These are phyloP conservation scores for Pezicula neosporulosa DNA, from an alignment of 2,329 filamentous ascomycete species.

Conservation along the genomic window DNA sequence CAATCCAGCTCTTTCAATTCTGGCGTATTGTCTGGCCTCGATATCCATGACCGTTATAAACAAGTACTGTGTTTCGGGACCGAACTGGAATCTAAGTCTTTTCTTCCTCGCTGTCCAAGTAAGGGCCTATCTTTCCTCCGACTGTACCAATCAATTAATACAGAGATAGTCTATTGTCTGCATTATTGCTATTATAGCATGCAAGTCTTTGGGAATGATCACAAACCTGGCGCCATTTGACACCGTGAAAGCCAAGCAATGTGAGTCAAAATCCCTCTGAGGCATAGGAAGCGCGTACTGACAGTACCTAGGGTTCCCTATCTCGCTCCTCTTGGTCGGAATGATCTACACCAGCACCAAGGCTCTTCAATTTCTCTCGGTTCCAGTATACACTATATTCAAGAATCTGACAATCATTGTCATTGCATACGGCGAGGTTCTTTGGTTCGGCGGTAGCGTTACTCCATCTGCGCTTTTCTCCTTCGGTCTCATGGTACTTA, in stretches of 20 bases:
- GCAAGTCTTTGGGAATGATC: constrained; percentile 80
- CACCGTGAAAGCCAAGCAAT: constrained; percentile 84
- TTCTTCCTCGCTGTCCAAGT: constrained; percentile 93
- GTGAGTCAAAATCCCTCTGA: constrained; percentile 38
- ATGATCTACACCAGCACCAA: constrained; percentile 99
- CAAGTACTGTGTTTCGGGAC: constrained; percentile 94
- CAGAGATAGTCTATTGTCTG: constrained; percentile 76
- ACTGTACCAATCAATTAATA: not conserved
- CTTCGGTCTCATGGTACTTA: constrained; percentile 94
- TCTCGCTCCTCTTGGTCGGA: constrained; percentile 90
- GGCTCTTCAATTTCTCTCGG: constrained; percentile 92
- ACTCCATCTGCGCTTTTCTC: constrained; percentile 84
- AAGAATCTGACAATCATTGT: constrained; percentile 99
- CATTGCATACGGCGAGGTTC: constrained; percentile 95
- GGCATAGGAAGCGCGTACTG: constrained; percentile 4
- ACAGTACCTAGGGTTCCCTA: constrained; percentile 74
- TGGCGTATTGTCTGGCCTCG: constrained; percentile 91
- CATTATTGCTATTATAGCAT: constrained; percentile 75
- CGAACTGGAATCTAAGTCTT: constrained; percentile 93
- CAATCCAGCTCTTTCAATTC: constrained; percentile 75
- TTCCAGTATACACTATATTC: constrained; percentile 99
- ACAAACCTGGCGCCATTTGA: constrained; percentile 81
- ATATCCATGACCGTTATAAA: constrained; percentile 99
- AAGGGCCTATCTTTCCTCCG: constrained; percentile 31
- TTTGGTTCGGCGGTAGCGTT: constrained; percentile 96